Evolutionary conservation across 306 rosid genomes (phyloP).

Genomic region (Cicer pinnatifidum): DNA sequence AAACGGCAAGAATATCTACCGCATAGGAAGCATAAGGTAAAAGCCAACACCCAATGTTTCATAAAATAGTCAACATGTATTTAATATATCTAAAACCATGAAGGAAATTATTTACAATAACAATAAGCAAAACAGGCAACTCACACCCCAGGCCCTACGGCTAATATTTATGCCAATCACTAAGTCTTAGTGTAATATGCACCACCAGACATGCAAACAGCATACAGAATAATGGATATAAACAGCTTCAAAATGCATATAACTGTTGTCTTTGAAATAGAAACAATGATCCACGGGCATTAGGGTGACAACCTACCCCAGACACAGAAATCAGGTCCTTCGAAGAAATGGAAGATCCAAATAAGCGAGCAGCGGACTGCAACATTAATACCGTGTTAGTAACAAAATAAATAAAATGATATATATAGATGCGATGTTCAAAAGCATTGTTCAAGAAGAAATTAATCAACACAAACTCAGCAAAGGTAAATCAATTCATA

Average conservation of each 20-base stretch:
- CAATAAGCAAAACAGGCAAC: constrained; percentile 17
- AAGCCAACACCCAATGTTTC: constrained; percentile 33
- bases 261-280: constrained; percentile 3
- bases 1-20: constrained; percentile 10
- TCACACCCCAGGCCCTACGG: constrained; percentile 18
- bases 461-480: not conserved
- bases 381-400: constrained; percentile 35
- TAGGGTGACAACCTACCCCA: constrained; percentile 65
- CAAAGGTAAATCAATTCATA: not conserved
- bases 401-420: constrained; percentile 17
- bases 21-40: constrained; percentile 32
- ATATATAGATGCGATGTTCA: constrained; percentile 4
- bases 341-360: constrained; percentile 84
- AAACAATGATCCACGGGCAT: constrained; percentile 27
- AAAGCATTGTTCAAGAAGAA: constrained; percentile 16
- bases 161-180: constrained; percentile 35
- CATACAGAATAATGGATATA: constrained; percentile 1
- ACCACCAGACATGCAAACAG: constrained; percentile 24
- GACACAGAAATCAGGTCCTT: constrained; percentile 82
- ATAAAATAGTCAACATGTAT: constrained; percentile 17
- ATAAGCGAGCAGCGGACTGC: constrained; percentile 95
- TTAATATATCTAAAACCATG: not conserved
- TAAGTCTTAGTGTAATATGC: not conserved
- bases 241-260: constrained; percentile 18
- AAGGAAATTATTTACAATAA: not conserved